A percentile compares a stretch with the other conserved stretches of the same genome.
These are phyloP conservation scores for Zarea fungicola DNA, from an alignment of 2,329 filamentous ascomycete species.

Conservation along the genomic window DNA sequence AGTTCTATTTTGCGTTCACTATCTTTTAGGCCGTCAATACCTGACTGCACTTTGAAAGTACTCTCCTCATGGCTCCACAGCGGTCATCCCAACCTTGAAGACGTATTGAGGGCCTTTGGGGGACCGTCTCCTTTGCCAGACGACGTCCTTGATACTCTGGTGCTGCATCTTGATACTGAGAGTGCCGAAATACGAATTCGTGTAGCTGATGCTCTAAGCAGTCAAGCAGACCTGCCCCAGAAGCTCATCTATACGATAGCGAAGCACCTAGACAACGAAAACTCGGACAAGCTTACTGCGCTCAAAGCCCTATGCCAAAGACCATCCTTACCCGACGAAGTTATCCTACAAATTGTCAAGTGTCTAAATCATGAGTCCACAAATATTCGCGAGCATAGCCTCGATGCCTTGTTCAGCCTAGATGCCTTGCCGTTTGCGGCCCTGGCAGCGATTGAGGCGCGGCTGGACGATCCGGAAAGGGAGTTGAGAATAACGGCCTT, in stretches of 20 bases:
- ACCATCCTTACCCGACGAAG: not conserved
- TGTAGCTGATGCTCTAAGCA: not conserved
- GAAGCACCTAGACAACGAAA: not conserved
- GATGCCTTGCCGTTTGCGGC: not conserved
- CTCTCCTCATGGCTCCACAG: slow-evolving; percentile 6
- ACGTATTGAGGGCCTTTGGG: slow-evolving; percentile 11
- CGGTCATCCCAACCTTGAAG: slow-evolving; percentile 15
- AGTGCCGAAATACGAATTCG: not conserved
- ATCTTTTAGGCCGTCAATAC: slow-evolving; percentile 6
- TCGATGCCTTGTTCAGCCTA: slow-evolving; percentile 11
- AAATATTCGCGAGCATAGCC: not conserved
- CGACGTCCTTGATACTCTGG: not conserved
- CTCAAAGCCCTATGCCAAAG: not conserved
- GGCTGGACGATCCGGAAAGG: not conserved
- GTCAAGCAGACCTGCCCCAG: not conserved
- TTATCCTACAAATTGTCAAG: not conserved
- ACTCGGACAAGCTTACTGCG: not conserved
- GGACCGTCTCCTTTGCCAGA: not conserved
- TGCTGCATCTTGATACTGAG: not conserved
- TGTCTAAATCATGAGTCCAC: not conserved
- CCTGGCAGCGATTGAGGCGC: not conserved
- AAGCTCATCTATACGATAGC: not conserved
- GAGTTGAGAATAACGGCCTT: not conserved
- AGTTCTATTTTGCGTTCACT: not conserved
- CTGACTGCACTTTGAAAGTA: slow-evolving; percentile 20